Base-by-base conservation (phyloP, 306 rosid genomes). In the Corylus heterophylla region DNA sequence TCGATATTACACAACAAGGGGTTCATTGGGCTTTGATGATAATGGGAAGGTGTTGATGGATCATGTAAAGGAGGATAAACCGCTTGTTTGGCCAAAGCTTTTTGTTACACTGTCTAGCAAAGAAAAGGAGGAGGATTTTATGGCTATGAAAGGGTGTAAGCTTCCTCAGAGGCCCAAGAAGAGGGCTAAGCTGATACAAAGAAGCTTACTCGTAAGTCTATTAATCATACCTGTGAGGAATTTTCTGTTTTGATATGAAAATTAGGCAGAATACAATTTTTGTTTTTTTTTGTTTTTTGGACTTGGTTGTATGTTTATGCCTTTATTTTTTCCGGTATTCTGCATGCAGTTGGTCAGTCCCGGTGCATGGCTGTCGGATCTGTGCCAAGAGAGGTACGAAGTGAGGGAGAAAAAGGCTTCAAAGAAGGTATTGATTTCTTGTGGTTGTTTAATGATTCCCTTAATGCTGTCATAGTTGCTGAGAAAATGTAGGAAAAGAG, bases 111-210 rank as follows among this genome's bases (percentile, higher is more conserved):
- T 89, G 55, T 86, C 92, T 22, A 86, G 87, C 71, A 89, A 86
- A 55, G 92, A 89, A 70, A 89, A 89, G 77, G 90, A 89, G 79
- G 90, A 86, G 76, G 92, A 89, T 82, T 89, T 89, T 79, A 77
- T 89, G 87, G 90, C 92, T 55, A 89, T 89, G 89, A 89, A 89
- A 83, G 92, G 92, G 75, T 86, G 90, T 54, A 89, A 86, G 82
- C 90, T 79, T 74, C 89, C 92, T 55, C 92, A 86, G 56, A 84
- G 90, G 69, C 92, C 92, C 45, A 89, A 84, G 84, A 89, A 89
- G 83, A 82, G 90, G 78, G 84, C 87, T 61, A 89, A 89, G 62
- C 39, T 85, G 27, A 83, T 89, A 39, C 92, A 89, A 42, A 82
- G 74, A 78, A 86, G 90, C 83, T 51, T 86, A 82, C 85, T 78